Base-by-base conservation (phyloP, 2,329 filamentous ascomycete species). In the Aspergillus novoparasiticus region DNA sequence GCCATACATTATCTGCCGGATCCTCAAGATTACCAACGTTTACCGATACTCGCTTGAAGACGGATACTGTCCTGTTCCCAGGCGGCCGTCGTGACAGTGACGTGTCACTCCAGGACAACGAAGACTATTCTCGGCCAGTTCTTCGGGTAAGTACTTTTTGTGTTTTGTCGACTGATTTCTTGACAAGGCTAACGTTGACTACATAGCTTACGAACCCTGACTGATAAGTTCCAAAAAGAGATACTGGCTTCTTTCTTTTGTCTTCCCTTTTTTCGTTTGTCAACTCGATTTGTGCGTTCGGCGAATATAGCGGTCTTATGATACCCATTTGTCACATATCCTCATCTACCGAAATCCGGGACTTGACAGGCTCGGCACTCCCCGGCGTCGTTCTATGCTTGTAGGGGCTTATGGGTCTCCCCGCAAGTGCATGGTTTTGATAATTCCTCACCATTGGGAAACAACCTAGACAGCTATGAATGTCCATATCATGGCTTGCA, bases 41-140 rank as follows among this genome's bases (percentile, higher is more conserved):
- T 58, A 82, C 77, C 45, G 81, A 83, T 65, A 77, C 77, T 64
- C 78, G 81, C 61, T 71, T 83, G 74, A 82, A 81, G 63, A 77
- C 78, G 53, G 77, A 77, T 63, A 73, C 76, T 9, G 67, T 74
- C 28, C 74, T 82, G 59, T 80, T 79, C 66, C 73, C 75, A 16
- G 74, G 79, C 57, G 79, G 78, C 59, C 69, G 74, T 56, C 79
- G 79, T 39, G 71, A 77, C 51, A 82, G 80, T 68, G 80, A 77
- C 63, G 72, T 81, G 21, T 82, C 80, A 21, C 75, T 83, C 23
- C 80, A 81, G 64, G 81, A 83, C 64, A 78, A 82, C 61, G 78
- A 81, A 68, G 81, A 83, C 66, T 83, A 83, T 69, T 81, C 80
- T 39, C 75, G 81, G 30, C 80, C 79, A 51, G 79, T 81, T 39